Evolutionary conservation across 345 rosid genomes (phyloP), one percentile per base, ranked within the genome.

Genomic region (Lepidium didymum): DNA sequence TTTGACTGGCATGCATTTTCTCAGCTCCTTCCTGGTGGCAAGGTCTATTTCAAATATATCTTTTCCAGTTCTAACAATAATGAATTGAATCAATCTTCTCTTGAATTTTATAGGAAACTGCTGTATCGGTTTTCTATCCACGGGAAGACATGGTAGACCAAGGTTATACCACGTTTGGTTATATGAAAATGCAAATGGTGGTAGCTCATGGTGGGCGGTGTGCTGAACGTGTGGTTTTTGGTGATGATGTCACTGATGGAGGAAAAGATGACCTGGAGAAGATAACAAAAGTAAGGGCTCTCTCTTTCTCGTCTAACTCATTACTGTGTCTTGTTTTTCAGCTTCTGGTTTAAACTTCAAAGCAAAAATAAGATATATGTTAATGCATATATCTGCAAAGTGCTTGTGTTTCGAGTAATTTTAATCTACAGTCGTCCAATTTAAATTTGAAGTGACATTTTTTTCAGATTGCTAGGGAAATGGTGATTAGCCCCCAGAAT

Each of bases 1-100:
- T 93, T 85, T 80, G 98, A 93, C 75, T 90, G 97, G 98, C 98
- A 88, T 79, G 98, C 97, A 52, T 93, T 93, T 86, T 90, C 98
- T 57, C 98, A 93, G 87, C 96, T 93, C 60, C 89, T 93, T 67
- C 98, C 94, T 62, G 98, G 96, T 70, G 96, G 98, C 81, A 85
- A 90, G 96, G 98, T 88, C 61, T 57, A 46, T 67, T 70, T 62
- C 64, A 36, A 19, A 25, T 56, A 10, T 13, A 7, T 56, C 27
- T 31, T 67, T 6, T 47, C 37, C 51, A 53, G 25, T 67, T 52
- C 7, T 67, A 8, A 14, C 12, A 19, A 21, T 11, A 6, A 10
- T 31, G 38, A 10, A 69, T 8, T 69, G 29, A 50, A 40, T 51
- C 13, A 56, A 41, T 13, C 52, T 68, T 18, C 36, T 16, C 54